These are phyloP conservation scores for Purpureocillium lavendulum DNA, from an alignment of 2,329 filamentous ascomycete species.

Conservation along the genomic window DNA sequence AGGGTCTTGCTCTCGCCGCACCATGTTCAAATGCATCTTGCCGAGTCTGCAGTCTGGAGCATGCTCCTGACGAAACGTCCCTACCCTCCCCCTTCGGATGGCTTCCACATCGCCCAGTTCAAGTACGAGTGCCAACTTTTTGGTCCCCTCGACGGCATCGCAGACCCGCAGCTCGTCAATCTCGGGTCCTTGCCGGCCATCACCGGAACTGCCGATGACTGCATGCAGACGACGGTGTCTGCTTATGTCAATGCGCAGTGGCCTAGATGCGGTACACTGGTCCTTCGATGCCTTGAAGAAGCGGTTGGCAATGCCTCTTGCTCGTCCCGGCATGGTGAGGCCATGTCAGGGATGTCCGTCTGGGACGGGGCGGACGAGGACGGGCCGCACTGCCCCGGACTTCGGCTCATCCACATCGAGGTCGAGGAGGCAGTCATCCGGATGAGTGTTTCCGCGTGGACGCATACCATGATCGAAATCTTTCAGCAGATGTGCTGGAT, in stretches of 20 bases:
- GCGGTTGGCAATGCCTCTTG: slow-evolving; percentile 19
- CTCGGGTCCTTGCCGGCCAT: slow-evolving; percentile 21
- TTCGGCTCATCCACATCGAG: slow-evolving; percentile 25
- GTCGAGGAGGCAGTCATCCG: slow-evolving; percentile 22
- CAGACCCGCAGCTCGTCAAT: slow-evolving; percentile 18
- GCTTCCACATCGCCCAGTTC: slow-evolving; percentile 26
- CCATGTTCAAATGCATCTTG: slow-evolving; percentile 26
- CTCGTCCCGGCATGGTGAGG: slow-evolving; percentile 13
- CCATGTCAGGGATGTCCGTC: slow-evolving; percentile 23
- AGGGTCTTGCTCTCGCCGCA: slow-evolving; percentile 23
- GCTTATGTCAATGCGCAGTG: slow-evolving; percentile 22
- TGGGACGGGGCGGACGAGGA: slow-evolving; percentile 23
- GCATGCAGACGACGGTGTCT: slow-evolving; percentile 21
- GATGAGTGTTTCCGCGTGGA: slow-evolving; percentile 24
- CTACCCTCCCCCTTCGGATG: slow-evolving; percentile 21
- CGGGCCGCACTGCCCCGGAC: slow-evolving; percentile 16
- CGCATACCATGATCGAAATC: slow-evolving; percentile 24
- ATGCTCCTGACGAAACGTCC: slow-evolving; percentile 23
- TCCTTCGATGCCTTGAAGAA: slow-evolving; percentile 22
- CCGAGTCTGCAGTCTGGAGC: slow-evolving; percentile 28
- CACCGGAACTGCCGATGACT: slow-evolving; percentile 25
- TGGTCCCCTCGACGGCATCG: slow-evolving; percentile 16
- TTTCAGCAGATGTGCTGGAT: slow-evolving; percentile 29
- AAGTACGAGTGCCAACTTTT: slow-evolving; percentile 25
- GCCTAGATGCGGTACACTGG: slow-evolving; percentile 20